These are phyloP conservation scores for Microcera coccophila DNA, from an alignment of 2,329 filamentous ascomycete species.

Conservation along the genomic window DNA sequence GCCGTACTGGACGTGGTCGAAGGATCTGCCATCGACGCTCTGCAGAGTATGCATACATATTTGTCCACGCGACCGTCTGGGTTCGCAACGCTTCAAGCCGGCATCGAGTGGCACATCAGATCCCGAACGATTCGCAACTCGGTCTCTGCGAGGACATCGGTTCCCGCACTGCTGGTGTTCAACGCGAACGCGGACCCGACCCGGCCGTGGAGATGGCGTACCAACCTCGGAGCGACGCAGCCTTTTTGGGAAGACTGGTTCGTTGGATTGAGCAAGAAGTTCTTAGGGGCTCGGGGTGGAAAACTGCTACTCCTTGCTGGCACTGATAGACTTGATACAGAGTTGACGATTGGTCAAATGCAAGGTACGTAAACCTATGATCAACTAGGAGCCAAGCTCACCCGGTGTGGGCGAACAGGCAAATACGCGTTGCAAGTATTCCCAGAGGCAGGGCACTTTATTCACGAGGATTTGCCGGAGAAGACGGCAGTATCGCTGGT, in stretches of 20 bases:
- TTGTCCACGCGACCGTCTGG: constrained; percentile 73
- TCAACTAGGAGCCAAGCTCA: neutral
- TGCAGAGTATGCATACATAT: constrained; percentile 92
- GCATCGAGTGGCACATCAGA: constrained; percentile 90
- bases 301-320: constrained; percentile 84
- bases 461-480: constrained; percentile 91
- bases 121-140: constrained; percentile 82
- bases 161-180: constrained; percentile 69
- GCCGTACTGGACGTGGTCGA: constrained; percentile 94
- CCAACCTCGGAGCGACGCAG: constrained; percentile 77
- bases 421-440: constrained; percentile 96
- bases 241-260: constrained; percentile 97
- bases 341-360: constrained; percentile 95
- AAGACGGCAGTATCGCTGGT: constrained; percentile 81
- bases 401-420: constrained; percentile 40
- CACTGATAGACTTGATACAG: constrained; percentile 85
- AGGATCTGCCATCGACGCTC: constrained; percentile 88
- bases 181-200: constrained; percentile 35
- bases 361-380: constrained; percentile 59
- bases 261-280: constrained; percentile 79
- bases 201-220: constrained; percentile 76
- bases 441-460: constrained; percentile 91
- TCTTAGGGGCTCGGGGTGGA: constrained; percentile 73
- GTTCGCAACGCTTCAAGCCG: constrained; percentile 73
- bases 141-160: constrained; percentile 79